Evolutionary conservation across 2,329 filamentous ascomycete genomes (phyloP).

Genomic region (Ascosphaera apis): DNA sequence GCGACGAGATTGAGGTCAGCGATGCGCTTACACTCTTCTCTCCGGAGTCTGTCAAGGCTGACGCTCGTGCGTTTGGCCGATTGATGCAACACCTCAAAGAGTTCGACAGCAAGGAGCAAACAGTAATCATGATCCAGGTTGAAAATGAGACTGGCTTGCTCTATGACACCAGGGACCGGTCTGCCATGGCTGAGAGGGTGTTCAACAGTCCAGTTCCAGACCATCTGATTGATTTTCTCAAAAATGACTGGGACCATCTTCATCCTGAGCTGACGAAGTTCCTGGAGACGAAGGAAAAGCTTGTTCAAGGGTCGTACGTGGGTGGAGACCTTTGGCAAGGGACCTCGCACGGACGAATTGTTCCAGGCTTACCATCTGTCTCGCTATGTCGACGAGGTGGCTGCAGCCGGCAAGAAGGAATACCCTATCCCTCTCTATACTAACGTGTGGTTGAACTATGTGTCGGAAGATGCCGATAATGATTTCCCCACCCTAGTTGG

Average conservation of each 20-base stretch:
- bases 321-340: conserved; percentile 19
- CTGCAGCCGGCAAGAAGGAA: conserved; percentile 17
- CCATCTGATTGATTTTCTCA: conserved; percentile 13
- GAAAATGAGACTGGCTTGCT: too few relatives aligned
- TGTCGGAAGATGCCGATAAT: conserved; percentile 12
- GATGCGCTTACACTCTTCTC: conserved; percentile 18
- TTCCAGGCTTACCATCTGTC: conserved; percentile 27
- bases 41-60: conserved; percentile 13
- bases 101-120: conserved; percentile 21
- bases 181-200: conserved; percentile 18
- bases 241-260: conserved; percentile 10
- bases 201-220: conserved; percentile 19
- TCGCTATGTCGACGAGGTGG: conserved; percentile 19
- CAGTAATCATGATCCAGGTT: too few relatives aligned
- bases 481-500: conserved; percentile 18
- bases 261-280: conserved; percentile 5
- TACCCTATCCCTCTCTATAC: conserved; percentile 23
- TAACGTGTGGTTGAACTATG: conserved; percentile 26
- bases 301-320: too few relatives aligned
- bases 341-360: conserved; percentile 19
- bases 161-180: too few relatives aligned
- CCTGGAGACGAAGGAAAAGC: too few relatives aligned
- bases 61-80: conserved; percentile 17
- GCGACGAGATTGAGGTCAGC: too few relatives aligned
- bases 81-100: conserved; percentile 20